These are phyloP conservation scores for Pleurotus ostreatus DNA, from an alignment of 768 basidiomycete genomes.

Conservation along the genomic window DNA sequence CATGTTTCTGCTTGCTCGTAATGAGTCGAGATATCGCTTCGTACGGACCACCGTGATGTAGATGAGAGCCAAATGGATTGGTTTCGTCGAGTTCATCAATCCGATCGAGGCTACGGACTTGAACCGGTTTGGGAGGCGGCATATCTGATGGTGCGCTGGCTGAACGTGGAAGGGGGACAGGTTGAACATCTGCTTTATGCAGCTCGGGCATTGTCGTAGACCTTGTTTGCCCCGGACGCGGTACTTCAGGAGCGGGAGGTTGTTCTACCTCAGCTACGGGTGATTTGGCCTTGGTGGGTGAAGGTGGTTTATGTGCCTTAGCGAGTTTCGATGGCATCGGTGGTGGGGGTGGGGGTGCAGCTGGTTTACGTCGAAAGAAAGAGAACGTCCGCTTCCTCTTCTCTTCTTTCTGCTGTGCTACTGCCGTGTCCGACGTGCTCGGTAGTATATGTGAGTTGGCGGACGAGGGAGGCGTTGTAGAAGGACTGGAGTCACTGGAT, in stretches of 20 bases:
- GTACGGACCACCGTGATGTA: slow-evolving; percentile 77
- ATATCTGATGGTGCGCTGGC: slow-evolving; percentile 14
- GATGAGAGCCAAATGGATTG: slow-evolving; percentile 57
- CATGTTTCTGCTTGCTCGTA: slow-evolving; percentile 7
- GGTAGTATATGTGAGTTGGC: background rate
- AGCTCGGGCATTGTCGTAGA: slow-evolving; percentile 13
- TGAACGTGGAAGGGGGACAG: slow-evolving; percentile 18
- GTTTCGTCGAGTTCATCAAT: slow-evolving; percentile 80
- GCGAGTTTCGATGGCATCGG: background rate
- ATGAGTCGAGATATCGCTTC: slow-evolving; percentile 43
- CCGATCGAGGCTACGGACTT: slow-evolving; percentile 46
- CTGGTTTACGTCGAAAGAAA: slow-evolving; percentile 3
- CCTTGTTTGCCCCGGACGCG: slow-evolving; percentile 12
- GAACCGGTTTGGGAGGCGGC: background rate
- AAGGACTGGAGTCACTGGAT: background rate
- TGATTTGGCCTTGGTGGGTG: background rate
- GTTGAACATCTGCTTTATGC: slow-evolving; percentile 14
- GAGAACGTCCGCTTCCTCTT: slow-evolving; percentile 1
- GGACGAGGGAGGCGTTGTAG: slow-evolving; percentile 5
- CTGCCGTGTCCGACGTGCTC: background rate
- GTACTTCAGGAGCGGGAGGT: background rate
- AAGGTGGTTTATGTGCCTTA: background rate
- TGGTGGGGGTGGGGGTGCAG: background rate
- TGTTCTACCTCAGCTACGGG: background rate
- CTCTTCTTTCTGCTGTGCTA: background rate